These are phyloP conservation scores for Beauveria australis DNA, from an alignment of 2,329 filamentous ascomycete species.

Conservation along the genomic window DNA sequence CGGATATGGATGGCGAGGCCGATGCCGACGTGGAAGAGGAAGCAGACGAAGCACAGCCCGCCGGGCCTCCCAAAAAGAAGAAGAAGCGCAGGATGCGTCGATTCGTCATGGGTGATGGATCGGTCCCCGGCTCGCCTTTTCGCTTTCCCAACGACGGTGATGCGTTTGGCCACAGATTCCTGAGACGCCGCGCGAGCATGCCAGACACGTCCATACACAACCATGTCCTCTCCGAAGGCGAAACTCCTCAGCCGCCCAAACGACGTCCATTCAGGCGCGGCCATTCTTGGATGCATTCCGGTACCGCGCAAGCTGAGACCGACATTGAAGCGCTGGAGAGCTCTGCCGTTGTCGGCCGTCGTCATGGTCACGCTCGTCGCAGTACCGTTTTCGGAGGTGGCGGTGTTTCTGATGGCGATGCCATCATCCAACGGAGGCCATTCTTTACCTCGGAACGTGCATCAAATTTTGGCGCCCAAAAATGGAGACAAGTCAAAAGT, in stretches of 20 bases:
- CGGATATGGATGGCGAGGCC: conserved; percentile 43
- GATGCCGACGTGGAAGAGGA: conserved; percentile 77
- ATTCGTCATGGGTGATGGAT: conserved; percentile 45
- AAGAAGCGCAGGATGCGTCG: conserved; percentile 57
- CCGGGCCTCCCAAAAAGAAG: conserved; percentile 39
- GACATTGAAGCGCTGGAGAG: conserved; percentile 45
- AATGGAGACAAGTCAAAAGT: conserved; percentile 90
- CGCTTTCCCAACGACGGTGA: conserved; percentile 35
- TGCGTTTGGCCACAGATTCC: conserved; percentile 37
- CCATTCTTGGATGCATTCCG: conserved; percentile 47
- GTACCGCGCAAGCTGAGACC: conserved; percentile 39
- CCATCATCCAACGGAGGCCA: conserved; percentile 46
- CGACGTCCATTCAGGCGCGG: conserved; percentile 46
- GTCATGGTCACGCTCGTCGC: conserved; percentile 56
- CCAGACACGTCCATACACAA: conserved; percentile 50
- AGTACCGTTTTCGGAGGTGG: conserved; percentile 58
- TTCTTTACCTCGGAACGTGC: conserved; percentile 59
- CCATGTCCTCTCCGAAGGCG: conserved; percentile 66
- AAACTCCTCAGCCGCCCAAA: conserved; percentile 55
- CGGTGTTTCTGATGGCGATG: conserved; percentile 56
- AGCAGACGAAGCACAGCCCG: conserved; percentile 60
- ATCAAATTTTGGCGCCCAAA: conserved; percentile 67
- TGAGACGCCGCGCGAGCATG: conserved; percentile 59
- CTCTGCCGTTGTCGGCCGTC: conserved; percentile 38
- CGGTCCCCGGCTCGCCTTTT: conserved; percentile 58